These are phyloP conservation scores for Astrothelium macrocarpum DNA, from an alignment of 495 filamentous ascomycete species.

Conservation along the genomic window DNA sequence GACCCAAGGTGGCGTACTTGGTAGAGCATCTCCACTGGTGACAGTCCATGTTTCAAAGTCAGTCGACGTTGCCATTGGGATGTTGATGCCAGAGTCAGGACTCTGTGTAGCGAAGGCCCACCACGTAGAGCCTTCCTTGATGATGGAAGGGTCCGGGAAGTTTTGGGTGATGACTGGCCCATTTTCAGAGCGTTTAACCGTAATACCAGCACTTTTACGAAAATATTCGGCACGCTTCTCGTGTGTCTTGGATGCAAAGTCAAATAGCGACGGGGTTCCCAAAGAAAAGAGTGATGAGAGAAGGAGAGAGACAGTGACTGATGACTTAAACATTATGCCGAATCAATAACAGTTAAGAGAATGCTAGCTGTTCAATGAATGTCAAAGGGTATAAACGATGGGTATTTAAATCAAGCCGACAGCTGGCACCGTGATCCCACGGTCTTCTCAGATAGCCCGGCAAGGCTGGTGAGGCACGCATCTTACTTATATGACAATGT, in stretches of 20 bases:
- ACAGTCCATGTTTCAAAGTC: conserved; percentile 19
- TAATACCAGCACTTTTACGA: background rate
- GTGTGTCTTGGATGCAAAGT: background rate
- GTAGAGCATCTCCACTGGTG: conserved; percentile 16
- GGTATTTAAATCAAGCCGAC: background rate
- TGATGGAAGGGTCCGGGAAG: conserved; percentile 15
- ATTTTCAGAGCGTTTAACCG: background rate
- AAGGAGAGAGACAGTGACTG: background rate
- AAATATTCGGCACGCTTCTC: background rate
- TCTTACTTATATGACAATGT: background rate
- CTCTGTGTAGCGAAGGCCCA: conserved; percentile 21
- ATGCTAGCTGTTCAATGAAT: background rate
- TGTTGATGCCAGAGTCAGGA: conserved; percentile 10
- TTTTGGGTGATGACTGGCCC: background rate
- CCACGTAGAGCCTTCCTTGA: conserved; percentile 17
- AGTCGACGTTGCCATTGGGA: conserved; percentile 15
- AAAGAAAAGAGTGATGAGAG: background rate
- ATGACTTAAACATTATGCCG: background rate
- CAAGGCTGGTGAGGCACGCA: background rate
- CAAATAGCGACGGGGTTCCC: background rate
- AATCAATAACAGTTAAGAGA: background rate
- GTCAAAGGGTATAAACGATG: background rate
- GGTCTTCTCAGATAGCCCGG: background rate
- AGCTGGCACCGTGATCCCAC: background rate
- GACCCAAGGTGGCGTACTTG: conserved; percentile 17